Base-by-base conservation (phyloP, 2,329 filamentous ascomycete genomes). In the Westerdykella ornata region DNA sequence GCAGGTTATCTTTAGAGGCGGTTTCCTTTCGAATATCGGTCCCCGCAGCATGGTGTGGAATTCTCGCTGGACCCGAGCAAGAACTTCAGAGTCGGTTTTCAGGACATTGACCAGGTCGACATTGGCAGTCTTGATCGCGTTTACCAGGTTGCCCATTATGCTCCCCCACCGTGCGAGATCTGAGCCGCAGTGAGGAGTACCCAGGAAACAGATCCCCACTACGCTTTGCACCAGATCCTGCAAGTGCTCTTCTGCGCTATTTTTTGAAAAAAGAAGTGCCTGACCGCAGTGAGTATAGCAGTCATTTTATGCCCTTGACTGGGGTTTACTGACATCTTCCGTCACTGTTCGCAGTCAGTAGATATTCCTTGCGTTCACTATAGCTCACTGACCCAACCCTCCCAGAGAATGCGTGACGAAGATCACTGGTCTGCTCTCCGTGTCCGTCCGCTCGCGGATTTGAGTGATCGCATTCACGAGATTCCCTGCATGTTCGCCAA, bases 351-450 rank as follows among this genome's bases (percentile, higher is more conserved):
- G 22, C 8, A 11, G 22, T 9, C 8, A 11, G 8, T 26, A 26
- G 22, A 26, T 11, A 26, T 8, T 26, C n/a, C n/a, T n/a, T n/a
- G n/a, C n/a, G n/a, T n/a, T n/a, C n/a, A n/a, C n/a, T n/a, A n/a
- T n/a, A n/a, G n/a, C n/a, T n/a, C n/a, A 26, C 8, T 11, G 4
- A 9, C 8, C 22, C 6, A 53, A 46, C 1, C 60, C 61, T 31
- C 62, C 60, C 5, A 67, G 45, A 41, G 57, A 63, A 39, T 65
- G 56, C 13, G 51, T 52, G 8, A 65, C 43, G 40, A 65, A 64
- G 29, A 65, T 53, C 12, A 65, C 62, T 16, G 56, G 56, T 30
- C 58, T 18, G 12, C 26, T 4, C 18, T 16, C 16, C 36, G 54
- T 57, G 17, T 55, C 48, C 33, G 64, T 52, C 1, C 49, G 38